Evolutionary conservation across 192 early-diverging fungal species (phyloP).

Genomic region (Coemansia sp.): DNA sequence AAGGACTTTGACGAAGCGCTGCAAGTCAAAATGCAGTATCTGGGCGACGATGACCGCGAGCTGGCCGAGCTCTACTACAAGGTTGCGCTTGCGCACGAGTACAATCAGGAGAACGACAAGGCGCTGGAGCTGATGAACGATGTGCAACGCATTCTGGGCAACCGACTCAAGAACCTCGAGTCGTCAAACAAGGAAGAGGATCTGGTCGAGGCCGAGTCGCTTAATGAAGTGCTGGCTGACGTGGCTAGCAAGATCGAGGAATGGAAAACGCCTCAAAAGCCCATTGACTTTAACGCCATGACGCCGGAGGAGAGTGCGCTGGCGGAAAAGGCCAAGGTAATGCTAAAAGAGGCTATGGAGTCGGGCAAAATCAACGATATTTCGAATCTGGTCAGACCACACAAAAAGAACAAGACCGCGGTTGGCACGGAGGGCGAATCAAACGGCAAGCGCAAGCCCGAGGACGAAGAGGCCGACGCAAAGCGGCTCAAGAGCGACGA

Average conservation of each 20-base stretch:
- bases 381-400: constrained; percentile 22
- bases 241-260: constrained; percentile 42
- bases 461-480: constrained; percentile 11
- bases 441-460: constrained; percentile 15
- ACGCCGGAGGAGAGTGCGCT: constrained; percentile 18
- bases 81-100: constrained; percentile 49
- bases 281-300: constrained; percentile 15
- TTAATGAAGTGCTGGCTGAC: constrained; percentile 41
- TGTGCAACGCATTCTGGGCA: constrained; percentile 40
- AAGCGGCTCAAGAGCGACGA: constrained; percentile 21
- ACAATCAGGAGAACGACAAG: constrained; percentile 29
- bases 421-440: not conserved
- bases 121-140: constrained; percentile 45
- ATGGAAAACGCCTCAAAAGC: constrained; percentile 37
- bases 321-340: constrained; percentile 41
- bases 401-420: constrained; percentile 11
- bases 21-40: constrained; percentile 26
- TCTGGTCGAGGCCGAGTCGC: constrained; percentile 12
- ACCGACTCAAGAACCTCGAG: constrained; percentile 9
- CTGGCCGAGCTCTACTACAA: constrained; percentile 53
- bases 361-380: constrained; percentile 41
- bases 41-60: constrained; percentile 40
- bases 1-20: constrained; percentile 41
- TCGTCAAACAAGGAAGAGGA: constrained; percentile 5
- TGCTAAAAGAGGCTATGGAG: constrained; percentile 42